phyloP scores from a whole-genome alignment of 257 asterid species.

The Petrea volubilis region DNA sequence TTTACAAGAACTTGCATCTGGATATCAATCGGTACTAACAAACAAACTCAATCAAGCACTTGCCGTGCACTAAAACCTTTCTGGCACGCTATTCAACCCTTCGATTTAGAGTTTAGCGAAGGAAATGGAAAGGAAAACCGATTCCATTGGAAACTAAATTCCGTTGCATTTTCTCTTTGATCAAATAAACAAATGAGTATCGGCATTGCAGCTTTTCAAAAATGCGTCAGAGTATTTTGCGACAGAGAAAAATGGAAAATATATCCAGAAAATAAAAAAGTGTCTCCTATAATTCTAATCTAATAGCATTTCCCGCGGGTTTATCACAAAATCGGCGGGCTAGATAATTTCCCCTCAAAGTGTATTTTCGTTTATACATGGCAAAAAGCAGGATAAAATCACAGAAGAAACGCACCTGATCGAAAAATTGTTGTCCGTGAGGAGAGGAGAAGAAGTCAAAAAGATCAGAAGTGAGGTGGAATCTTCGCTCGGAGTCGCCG shows the following conservation, averaged over 20 bases:
- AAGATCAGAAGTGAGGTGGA: constrained; percentile 65
- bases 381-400: background rate
- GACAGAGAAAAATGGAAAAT: background rate
- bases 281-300: background rate
- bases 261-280: background rate
- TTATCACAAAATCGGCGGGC: background rate
- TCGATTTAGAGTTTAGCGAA: background rate
- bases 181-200: background rate
- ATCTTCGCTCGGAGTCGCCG: constrained; percentile 49
- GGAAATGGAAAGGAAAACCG: background rate
- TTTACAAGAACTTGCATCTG: background rate
- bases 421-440: constrained; percentile 41
- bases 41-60: constrained; percentile 9
- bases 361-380: background rate
- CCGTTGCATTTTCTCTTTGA: background rate
- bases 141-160: background rate
- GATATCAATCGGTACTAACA: background rate
- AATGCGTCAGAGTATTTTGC: background rate
- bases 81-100: background rate
- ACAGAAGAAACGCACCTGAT: constrained; percentile 48
- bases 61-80: background rate
- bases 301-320: background rate
- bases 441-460: constrained; percentile 63
- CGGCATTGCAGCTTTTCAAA: background rate
- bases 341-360: background rate